These are phyloP conservation scores for Chenopodium quinoa DNA, from an alignment of 148 eudicot species.

Conservation along the genomic window DNA sequence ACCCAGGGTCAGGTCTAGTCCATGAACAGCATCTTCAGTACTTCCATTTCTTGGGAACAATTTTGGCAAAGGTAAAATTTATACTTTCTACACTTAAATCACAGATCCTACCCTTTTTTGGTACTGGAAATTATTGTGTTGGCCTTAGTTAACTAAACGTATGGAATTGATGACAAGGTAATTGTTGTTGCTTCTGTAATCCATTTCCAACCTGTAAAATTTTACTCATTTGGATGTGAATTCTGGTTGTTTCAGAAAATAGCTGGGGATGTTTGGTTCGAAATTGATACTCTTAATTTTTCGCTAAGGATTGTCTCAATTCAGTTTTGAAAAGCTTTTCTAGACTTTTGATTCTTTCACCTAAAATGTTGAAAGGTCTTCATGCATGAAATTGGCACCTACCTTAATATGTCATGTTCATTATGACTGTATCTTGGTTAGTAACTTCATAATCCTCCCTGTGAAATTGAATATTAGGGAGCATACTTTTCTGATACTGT, in stretches of 20 bases:
- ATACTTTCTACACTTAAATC: not conserved
- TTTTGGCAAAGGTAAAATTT: slow-evolving; percentile 81
- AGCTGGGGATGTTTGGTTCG: not conserved
- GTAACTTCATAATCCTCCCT: no score
- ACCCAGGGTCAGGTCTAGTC: slow-evolving; percentile 92
- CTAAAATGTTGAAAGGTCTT: not conserved
- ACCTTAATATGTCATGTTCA: no score
- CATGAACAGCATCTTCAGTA: slow-evolving; percentile 93
- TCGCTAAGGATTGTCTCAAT: no score
- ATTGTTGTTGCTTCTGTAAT: not conserved
- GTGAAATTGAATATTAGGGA: no score
- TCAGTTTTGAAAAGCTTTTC: not conserved
- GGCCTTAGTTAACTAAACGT: not conserved
- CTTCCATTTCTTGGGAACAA: slow-evolving; percentile 89
- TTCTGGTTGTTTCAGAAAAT: not conserved
- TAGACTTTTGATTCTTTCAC: not conserved
- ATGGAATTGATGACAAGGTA: not conserved
- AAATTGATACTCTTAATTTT: no score
- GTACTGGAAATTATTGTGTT: not conserved
- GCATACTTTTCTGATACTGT: no score
- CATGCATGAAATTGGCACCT: not conserved
- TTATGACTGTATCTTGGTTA: no score
- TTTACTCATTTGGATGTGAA: not conserved
- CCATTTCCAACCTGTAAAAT: not conserved
- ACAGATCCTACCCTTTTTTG: not conserved